Base-by-base conservation (phyloP, 139 green algal genomes). In the Picochlorum costavermella region DNA sequence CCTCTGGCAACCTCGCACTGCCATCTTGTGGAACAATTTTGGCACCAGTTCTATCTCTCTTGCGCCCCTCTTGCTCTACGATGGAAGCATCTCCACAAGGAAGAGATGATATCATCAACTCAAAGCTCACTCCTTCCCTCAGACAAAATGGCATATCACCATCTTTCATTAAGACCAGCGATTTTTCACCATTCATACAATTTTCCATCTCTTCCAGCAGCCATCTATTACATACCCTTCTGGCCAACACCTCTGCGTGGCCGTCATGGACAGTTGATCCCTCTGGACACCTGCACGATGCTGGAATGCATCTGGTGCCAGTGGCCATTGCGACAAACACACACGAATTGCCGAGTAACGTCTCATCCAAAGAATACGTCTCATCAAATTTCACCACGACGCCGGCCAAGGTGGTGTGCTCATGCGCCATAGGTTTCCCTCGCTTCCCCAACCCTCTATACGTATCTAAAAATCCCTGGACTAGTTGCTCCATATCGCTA, bases 61-160 rank as follows among this genome's bases (percentile, higher is more conserved):
- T 33, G 25, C 20, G 20, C 33, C 36, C 20, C 23, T 65, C n/a
- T 37, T 29, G 5, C 6, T 36, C 40, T 10, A 53, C 12, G n/a
- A 95, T 87, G 63, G 75, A 80, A 17, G 81, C 84, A 50, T 96
- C 90, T 0, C 90, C 90, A 46, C 90, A 96, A 4, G 90, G 90
- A 23, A 82, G 80, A 64, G 92, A 78, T 68, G 74, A 90, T 23
- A 90, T 66, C 53, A 89, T 89, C 72, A 96, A 77, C 48, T 90
- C 78, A 48, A 95, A 63, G 28, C 16, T 29, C 20, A 91, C 56
- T 2, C 81, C 80, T 5, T 50, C 64, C 14, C 63, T 65, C 72
- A 89, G 62, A 6, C 16, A 5, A 28, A 92, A 68, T 2, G 33
- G 70, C 6, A 61, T 56, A 13, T 33, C 31, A 29, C 31, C 73